phyloP scores from a whole-genome alignment of 768 basidiomycete genomes.

The Xanthoconium stramineum region DNA sequence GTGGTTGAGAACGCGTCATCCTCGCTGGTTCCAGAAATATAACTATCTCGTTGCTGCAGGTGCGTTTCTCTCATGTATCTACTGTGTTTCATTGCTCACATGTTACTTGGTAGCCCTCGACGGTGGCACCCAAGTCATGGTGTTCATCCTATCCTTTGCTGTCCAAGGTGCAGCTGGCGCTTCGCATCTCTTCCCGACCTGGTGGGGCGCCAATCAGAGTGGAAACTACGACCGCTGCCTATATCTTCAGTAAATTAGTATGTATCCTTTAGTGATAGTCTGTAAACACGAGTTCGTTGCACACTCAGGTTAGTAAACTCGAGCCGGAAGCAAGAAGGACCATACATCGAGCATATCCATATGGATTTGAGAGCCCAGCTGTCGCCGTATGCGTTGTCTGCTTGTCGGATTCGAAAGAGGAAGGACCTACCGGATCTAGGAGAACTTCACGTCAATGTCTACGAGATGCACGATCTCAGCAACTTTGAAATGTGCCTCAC shows the following conservation, averaged over 20 bases:
- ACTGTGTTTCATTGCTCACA: not conserved
- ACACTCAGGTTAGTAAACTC: too few relatives aligned
- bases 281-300: too few relatives aligned
- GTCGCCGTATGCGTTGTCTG: too few relatives aligned
- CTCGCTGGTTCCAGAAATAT: conserved; percentile 7
- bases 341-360: too few relatives aligned
- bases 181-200: not conserved
- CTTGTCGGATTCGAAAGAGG: too few relatives aligned
- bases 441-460: too few relatives aligned
- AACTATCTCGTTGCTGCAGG: not conserved
- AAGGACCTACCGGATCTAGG: too few relatives aligned
- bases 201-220: not conserved
- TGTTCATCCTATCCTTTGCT: not conserved
- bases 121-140: not conserved
- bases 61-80: not conserved
- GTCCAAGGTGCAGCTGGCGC: not conserved
- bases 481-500: too few relatives aligned
- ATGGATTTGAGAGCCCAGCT: too few relatives aligned
- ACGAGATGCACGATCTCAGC: too few relatives aligned
- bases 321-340: too few relatives aligned
- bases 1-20: conserved; percentile 36
- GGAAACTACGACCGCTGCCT: not conserved
- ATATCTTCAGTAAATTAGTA: not conserved
- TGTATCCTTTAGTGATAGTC: too few relatives aligned
- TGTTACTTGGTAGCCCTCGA: not conserved